phyloP scores from a whole-genome alignment of 108 stramenopile genomes.

The Cyclotella kingstonii region DNA sequence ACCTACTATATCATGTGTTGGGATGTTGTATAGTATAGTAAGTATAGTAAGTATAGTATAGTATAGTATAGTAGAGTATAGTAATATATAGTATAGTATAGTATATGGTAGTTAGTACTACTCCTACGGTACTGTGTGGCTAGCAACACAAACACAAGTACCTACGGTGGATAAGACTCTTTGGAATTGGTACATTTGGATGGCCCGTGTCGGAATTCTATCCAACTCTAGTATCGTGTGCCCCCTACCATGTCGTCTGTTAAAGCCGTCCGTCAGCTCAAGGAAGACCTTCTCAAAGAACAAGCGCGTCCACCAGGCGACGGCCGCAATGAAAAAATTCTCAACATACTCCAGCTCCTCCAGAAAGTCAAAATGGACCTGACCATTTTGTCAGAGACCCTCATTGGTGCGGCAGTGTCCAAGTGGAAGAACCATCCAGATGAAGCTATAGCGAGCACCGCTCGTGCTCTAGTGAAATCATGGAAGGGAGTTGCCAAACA shows the following conservation, averaged over 20 bases:
- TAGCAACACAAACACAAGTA: no score
- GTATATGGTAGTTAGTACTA: no score
- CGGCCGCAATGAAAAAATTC: slow-evolving; percentile 57
- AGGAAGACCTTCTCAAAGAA: slow-evolving; percentile 70
- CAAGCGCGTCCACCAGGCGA: slow-evolving; percentile 39
- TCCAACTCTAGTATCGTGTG: background rate
- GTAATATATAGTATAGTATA: no score
- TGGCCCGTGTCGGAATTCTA: no score
- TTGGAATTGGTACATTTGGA: background rate
- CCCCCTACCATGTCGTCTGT: background rate
- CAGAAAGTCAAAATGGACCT: slow-evolving; percentile 63
- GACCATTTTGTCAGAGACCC: slow-evolving; percentile 66
- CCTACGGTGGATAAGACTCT: background rate
- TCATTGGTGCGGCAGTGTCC: slow-evolving; percentile 80
- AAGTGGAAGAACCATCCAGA: slow-evolving; percentile 68
- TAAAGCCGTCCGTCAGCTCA: slow-evolving; percentile 61
- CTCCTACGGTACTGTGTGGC: no score
- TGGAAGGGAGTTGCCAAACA: slow-evolving; percentile 84
- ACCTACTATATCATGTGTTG: no score
- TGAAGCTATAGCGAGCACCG: slow-evolving; percentile 44
- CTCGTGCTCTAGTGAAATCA: slow-evolving; percentile 77
- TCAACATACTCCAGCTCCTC: slow-evolving; percentile 75
- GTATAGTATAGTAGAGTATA: no score
- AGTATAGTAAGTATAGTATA: no score
- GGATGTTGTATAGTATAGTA: no score